Base-by-base conservation (phyloP, 345 rosid species). In the Lagerstroemia speciosa region DNA sequence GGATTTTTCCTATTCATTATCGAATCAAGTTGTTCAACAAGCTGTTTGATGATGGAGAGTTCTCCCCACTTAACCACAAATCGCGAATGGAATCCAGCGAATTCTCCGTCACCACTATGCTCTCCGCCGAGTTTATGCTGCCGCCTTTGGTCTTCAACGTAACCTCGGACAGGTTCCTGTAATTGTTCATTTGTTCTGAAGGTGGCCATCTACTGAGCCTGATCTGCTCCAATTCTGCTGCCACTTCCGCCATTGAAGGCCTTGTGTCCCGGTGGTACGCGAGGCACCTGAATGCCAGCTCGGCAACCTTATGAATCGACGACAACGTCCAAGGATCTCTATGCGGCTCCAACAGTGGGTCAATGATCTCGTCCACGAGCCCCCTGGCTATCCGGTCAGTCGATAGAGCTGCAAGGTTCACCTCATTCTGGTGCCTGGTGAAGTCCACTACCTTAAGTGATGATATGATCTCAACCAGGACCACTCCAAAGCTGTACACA, bases 201-300 rank as follows among this genome's bases (percentile, higher is more conserved):
- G 86, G 84, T 26, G 82, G 80, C 97, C 96, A 93, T 65, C 86
- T 72, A 30, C 90, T 79, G 29, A 82, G 82, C 69, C 86, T 69
- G 70, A 91, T 80, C 64, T 79, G 86, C 69, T 89, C 91, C 1
- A 94, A 86, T 78, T 94, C 99, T 33, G 83, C 92, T 0, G 93
- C 97, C 7, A 94, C 96, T 77, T 94, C 99, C 63, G 65, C 80
- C 99, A 94, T 91, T 0, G 90, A 75, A 2, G 99, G 99, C 82
- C 99, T 83, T 93, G 87, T 80, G 77, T 91, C 97, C 22, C 89
- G 68, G 60, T 94, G 96, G 67, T 81, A 91, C 8, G 99, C 94
- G 36, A 93, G 87, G 81, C 99, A 94, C 57, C 66, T 64, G 63
- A 93, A 93, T 17, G 97, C 93, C 69, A 93, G 36, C 69, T 93